Evolutionary conservation across 129 eudicot genomes (phyloP).

Genomic region (Pulicaria dysenterica): DNA sequence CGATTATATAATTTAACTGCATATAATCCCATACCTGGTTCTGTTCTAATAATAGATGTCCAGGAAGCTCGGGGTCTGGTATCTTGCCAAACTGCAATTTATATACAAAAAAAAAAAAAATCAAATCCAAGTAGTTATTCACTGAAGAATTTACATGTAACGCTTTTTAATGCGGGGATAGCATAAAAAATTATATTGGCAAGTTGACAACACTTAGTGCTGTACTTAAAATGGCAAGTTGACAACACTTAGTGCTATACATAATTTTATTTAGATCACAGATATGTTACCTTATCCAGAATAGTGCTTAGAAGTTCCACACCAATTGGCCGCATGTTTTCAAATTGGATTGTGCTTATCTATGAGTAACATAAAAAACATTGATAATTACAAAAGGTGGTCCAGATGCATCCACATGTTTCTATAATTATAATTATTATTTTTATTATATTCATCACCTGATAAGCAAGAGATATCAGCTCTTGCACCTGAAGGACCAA

Average conservation of each 20-base stretch:
- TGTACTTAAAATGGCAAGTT: background rate
- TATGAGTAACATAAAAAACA: constrained; percentile 36
- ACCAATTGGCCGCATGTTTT: constrained; percentile 87
- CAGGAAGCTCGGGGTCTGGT: constrained; percentile 94
- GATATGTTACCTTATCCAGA: constrained; percentile 77
- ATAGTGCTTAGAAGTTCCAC: constrained; percentile 77
- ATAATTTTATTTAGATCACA: constrained; percentile 22
- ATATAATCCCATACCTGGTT: constrained; percentile 64
- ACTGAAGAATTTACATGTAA: constrained; percentile 6
- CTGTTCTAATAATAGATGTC: constrained; percentile 82
- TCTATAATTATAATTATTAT: background rate
- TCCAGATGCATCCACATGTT: background rate
- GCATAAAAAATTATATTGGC: background rate
- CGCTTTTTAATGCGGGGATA: background rate
- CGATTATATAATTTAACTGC: background rate
- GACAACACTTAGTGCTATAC: background rate
- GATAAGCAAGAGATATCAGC: constrained; percentile 94
- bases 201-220: background rate
- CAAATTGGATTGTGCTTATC: constrained; percentile 97
- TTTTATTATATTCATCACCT: constrained; percentile 46
- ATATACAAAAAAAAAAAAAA: constrained; percentile 18
- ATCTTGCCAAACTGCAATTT: constrained; percentile 68
- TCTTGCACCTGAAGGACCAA: constrained; percentile 89
- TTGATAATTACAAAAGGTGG: constrained; percentile 20
- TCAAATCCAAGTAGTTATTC: background rate